Percentiles rank a stretch among this genome's conserved stretches.
These are phyloP conservation scores for Acanthamoeba divionensis DNA, from an alignment of 208 protist genomes.

Conservation along the genomic window DNA sequence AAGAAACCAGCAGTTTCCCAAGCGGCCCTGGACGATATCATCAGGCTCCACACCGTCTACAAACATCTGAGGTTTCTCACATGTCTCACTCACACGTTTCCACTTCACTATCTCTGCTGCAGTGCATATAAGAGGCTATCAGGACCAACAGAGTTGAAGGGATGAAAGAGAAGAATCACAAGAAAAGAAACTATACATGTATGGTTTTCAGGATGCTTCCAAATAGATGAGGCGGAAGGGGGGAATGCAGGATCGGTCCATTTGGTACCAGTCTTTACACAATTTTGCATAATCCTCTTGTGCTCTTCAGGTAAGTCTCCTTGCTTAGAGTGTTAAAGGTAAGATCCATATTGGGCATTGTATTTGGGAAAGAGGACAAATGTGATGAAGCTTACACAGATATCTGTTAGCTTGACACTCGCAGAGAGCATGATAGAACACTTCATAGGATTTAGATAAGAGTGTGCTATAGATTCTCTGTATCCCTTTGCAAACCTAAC, in stretches of 20 bases:
- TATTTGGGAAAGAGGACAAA: too few species aligned
- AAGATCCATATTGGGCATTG: too few species aligned
- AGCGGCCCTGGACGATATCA: slow-evolving; percentile 54
- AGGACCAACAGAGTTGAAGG: too few species aligned
- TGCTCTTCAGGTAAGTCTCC: not conserved
- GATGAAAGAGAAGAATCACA: not conserved
- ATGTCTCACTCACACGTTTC: slow-evolving; percentile 50
- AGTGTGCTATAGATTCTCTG: too few species aligned
- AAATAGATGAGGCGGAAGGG: not conserved
- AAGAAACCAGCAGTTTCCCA: slow-evolving; percentile 60
- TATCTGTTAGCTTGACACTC: too few species aligned
- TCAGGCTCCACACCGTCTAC: slow-evolving; percentile 57
- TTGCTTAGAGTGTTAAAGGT: too few species aligned
- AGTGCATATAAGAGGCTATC: too few species aligned
- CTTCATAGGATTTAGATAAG: too few species aligned
- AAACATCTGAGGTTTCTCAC: slow-evolving; percentile 23
- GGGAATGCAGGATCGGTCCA: slow-evolving; percentile 47
- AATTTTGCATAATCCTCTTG: slow-evolving; percentile 9
- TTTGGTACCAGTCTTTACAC: not conserved
- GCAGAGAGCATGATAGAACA: too few species aligned
- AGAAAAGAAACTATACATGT: not conserved
- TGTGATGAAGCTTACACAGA: too few species aligned
- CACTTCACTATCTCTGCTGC: not conserved
- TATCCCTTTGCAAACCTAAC: too few species aligned
- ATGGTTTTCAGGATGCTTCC: slow-evolving; percentile 6